A percentile compares a stretch with the other conserved stretches of the same genome.
phyloP scores from a whole-genome alignment of 352 stramenopile genomes.

The Elongisporangium undulatum region DNA sequence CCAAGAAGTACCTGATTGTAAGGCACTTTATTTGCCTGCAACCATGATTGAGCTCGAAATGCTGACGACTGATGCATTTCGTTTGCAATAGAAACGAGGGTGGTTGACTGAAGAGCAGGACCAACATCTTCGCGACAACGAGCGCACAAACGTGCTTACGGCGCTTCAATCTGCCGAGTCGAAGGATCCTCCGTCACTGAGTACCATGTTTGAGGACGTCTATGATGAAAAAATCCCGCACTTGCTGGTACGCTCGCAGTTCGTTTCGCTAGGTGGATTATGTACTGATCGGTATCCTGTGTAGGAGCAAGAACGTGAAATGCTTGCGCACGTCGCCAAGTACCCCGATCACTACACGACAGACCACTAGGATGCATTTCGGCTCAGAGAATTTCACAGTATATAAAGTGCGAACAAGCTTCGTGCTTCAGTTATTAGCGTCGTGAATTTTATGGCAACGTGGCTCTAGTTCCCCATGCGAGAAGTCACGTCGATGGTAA shows the following conservation, averaged over 20 bases:
- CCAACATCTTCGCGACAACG: constrained; percentile 72
- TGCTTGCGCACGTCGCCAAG: constrained; percentile 90
- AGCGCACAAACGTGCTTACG: constrained; percentile 82
- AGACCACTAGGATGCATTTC: constrained; percentile 23
- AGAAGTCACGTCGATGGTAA: not conserved
- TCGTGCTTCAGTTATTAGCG: not conserved
- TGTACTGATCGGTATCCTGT: not conserved
- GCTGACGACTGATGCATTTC: not conserved
- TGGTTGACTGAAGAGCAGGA: constrained; percentile 90
- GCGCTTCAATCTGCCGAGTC: constrained; percentile 89
- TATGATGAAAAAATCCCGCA: constrained; percentile 94
- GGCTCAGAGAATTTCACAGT: not conserved
- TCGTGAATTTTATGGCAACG: not conserved
- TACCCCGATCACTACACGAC: constrained; percentile 90
- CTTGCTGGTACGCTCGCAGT: constrained; percentile 59
- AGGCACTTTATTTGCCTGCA: constrained; percentile 4
- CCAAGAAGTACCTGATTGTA: constrained; percentile 90
- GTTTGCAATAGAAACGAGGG: constrained; percentile 35
- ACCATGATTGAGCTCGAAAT: not conserved
- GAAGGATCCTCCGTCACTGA: constrained; percentile 81
- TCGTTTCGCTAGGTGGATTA: not conserved
- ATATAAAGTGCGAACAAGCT: not conserved
- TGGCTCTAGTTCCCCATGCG: not conserved
- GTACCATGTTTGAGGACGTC: constrained; percentile 97
- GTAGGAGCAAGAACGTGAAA: constrained; percentile 91